These are phyloP conservation scores for Sutorius australiensis DNA, from an alignment of 768 basidiomycete species.

Conservation along the genomic window DNA sequence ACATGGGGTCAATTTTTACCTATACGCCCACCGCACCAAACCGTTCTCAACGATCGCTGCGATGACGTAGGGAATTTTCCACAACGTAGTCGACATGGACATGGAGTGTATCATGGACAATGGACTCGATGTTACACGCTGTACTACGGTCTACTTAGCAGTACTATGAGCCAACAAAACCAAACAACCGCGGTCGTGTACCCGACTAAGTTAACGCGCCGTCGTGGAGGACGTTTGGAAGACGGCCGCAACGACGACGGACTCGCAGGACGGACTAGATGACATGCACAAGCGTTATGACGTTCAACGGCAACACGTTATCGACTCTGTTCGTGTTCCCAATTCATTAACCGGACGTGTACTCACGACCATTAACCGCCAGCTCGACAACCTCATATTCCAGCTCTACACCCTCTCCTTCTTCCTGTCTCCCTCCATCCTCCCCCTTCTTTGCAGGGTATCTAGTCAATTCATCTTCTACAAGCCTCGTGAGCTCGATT, in stretches of 20 bases:
- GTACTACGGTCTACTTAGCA: too few species aligned
- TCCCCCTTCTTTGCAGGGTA: constrained; percentile 40
- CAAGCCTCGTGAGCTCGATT: constrained; percentile 63
- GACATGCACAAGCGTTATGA: constrained; percentile 60
- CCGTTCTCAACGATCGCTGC: not conserved
- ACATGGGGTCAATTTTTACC: constrained; percentile 21
- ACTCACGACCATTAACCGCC: constrained; percentile 7
- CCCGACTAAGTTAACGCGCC: constrained; percentile 3
- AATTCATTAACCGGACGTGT: constrained; percentile 5
- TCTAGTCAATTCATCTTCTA: constrained; percentile 62
- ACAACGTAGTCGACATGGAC: not conserved
- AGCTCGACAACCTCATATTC: constrained; percentile 71
- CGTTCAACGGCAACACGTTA: constrained; percentile 68
- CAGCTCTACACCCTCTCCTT: constrained; percentile 74
- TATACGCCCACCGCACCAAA: constrained; percentile 5
- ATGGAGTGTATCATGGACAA: not conserved
- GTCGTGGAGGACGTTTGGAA: not conserved
- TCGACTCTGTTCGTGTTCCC: constrained; percentile 52
- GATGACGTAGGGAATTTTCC: constrained; percentile 8
- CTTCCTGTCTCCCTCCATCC: constrained; percentile 66
- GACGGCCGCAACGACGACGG: constrained; percentile 15
- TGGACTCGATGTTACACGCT: too few species aligned
- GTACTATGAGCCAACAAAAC: constrained; percentile 20
- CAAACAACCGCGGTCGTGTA: constrained; percentile 21
- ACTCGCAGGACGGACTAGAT: constrained; percentile 26